Percentiles rank a stretch among this genome's conserved stretches.
phyloP scores from a whole-genome alignment of 23 red algal genomes.

The Gracilaria domingensis region DNA sequence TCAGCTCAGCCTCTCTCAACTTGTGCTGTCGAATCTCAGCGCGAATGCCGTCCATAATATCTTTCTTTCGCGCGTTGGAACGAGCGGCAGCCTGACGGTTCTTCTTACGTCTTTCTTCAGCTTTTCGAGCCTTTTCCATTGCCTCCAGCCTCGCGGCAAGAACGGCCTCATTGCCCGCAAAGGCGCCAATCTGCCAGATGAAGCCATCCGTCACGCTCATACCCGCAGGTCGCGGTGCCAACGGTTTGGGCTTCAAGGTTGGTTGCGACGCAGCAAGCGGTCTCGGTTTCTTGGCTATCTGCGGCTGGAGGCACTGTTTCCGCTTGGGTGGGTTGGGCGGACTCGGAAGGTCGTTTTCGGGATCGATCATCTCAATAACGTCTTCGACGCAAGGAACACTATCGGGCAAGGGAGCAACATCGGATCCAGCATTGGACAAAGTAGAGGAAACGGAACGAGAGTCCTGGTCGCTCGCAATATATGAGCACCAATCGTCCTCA shows the following conservation, averaged over 20 bases:
- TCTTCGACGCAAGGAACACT: constrained; percentile 40
- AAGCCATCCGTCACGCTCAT: constrained; percentile 58
- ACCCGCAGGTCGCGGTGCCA: constrained; percentile 63
- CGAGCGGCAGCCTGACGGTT: constrained; percentile 60
- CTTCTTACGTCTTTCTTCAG: constrained; percentile 62
- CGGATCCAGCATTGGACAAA: constrained; percentile 22
- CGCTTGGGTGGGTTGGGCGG: not conserved
- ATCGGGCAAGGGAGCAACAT: constrained; percentile 21
- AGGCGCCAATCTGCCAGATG: constrained; percentile 31
- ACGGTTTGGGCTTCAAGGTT: not conserved
- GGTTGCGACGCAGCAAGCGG: constrained; percentile 20
- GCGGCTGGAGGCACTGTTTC: not conserved
- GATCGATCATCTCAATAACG: not conserved
- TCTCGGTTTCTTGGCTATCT: constrained; percentile 1
- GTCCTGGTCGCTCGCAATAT: constrained; percentile 54
- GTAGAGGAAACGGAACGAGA: constrained; percentile 25
- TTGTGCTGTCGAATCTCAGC: constrained; percentile 34
- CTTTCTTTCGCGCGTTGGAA: constrained; percentile 63
- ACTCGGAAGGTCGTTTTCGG: not conserved
- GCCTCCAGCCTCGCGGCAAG: constrained; percentile 50
- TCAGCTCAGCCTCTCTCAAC: constrained; percentile 15
- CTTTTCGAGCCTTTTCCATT: constrained; percentile 48
- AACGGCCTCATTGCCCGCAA: constrained; percentile 27
- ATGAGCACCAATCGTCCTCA: constrained; percentile 62
- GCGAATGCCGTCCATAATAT: constrained; percentile 52